phyloP scores from a whole-genome alignment of 1,284 basidiomycete genomes.

The Pseudozyma tsukubaensis region DNA sequence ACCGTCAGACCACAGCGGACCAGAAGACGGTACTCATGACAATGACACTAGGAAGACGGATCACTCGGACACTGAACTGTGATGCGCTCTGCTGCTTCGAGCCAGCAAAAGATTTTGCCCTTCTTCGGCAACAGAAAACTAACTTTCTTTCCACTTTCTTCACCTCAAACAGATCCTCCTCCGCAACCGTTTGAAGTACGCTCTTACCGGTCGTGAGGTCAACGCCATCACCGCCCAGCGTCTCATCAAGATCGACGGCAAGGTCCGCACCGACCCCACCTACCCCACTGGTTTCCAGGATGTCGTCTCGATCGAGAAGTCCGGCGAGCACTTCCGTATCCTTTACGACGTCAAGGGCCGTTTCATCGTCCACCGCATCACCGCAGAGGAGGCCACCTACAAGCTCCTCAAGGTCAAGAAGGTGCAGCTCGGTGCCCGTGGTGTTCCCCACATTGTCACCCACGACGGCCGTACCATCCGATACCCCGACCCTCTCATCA shows the following conservation, averaged over 20 bases:
- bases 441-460: constrained; percentile 96
- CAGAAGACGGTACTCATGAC: too few relatives aligned
- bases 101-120: too few relatives aligned
- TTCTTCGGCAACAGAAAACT: constrained; percentile 2
- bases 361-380: constrained; percentile 99
- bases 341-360: constrained; percentile 98
- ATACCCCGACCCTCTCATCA: constrained; percentile 96
- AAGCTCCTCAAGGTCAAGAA: constrained; percentile 97
- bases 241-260: constrained; percentile 97
- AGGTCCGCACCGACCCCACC: constrained; percentile 97
- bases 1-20: too few relatives aligned
- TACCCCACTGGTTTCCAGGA: constrained; percentile 99
- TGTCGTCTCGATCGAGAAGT: constrained; percentile 97
- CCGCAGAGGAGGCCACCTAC: constrained; percentile 95
- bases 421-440: constrained; percentile 89
- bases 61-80: too few relatives aligned
- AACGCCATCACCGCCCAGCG: constrained; percentile 94
- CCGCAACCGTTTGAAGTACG: constrained; percentile 99
- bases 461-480: constrained; percentile 99
- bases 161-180: constrained; percentile 78
- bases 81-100: too few relatives aligned
- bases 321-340: constrained; percentile 98
- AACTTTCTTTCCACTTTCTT: constrained; percentile 1
- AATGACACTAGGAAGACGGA: too few relatives aligned
- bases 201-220: constrained; percentile 95